Evolutionary conservation across 1,284 basidiomycete genomes (phyloP).

Genomic region (Cutaneotrichosporon mucoides): DNA sequence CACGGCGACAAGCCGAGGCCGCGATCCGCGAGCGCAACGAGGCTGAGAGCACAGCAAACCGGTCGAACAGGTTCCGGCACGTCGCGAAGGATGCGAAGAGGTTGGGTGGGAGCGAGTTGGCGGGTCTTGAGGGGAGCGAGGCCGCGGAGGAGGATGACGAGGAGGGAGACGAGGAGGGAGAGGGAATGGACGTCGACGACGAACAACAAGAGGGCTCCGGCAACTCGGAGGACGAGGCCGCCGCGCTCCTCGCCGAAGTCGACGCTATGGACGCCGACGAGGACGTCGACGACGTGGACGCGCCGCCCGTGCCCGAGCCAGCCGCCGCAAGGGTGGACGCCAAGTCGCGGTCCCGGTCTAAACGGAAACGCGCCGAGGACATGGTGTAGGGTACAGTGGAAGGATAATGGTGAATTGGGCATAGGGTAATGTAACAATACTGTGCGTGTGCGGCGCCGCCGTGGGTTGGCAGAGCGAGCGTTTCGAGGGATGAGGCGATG

Average conservation of each 20-base stretch:
- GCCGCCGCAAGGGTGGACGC: background rate
- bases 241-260: conserved; percentile 3
- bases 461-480: no score
- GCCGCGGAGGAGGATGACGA: no score
- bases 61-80: conserved; percentile 27
- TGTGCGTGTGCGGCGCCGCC: no score
- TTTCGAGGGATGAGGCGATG: no score
- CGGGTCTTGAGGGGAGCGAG: no score
- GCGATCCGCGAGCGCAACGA: background rate
- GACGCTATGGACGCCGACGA: background rate
- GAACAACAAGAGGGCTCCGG: conserved; percentile 13
- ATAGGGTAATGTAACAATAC: no score
- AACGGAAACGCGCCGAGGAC: conserved; percentile 5
- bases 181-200: conserved; percentile 15
- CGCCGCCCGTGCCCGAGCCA: background rate
- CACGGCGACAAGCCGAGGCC: conserved; percentile 18
- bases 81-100: conserved; percentile 17
- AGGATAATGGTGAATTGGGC: no score
- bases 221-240: conserved; percentile 2
- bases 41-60: background rate
- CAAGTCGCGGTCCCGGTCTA: background rate
- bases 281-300: background rate
- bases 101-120: background rate
- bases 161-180: conserved; percentile 1
- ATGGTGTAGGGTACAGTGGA: background rate